A percentile compares a stretch with the other conserved stretches of the same genome.
phyloP scores from a whole-genome alignment of 768 basidiomycete species.

The Suillus occidentalis region DNA sequence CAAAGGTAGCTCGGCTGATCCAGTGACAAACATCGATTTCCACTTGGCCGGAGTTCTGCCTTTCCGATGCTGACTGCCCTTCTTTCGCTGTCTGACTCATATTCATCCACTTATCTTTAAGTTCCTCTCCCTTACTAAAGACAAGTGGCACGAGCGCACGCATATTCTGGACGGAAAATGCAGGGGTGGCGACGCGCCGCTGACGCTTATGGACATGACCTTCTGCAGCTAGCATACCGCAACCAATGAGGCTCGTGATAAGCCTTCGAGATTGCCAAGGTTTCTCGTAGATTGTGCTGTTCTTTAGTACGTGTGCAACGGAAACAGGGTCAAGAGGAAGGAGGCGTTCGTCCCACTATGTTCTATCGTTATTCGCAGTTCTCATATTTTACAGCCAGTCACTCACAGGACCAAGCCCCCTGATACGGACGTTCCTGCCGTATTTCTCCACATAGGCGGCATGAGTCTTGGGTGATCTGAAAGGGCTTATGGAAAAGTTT shows the following conservation, averaged over 20 bases:
- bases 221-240: conserved; percentile 80
- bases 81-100: conserved; percentile 39
- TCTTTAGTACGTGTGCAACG: conserved; percentile 70
- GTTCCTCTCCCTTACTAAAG: conserved; percentile 63
- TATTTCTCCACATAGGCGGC: conserved; percentile 55
- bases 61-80: not conserved
- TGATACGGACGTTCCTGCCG: conserved; percentile 69
- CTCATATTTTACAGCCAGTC: not conserved
- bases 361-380: not conserved
- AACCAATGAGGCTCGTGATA: conserved; percentile 78
- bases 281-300: conserved; percentile 76
- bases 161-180: conserved; percentile 79
- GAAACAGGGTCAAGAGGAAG: conserved; percentile 80
- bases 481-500: conserved; percentile 41
- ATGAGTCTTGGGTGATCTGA: conserved; percentile 52
- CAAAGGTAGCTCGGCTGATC: conserved; percentile 83
- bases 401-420: conserved; percentile 69
- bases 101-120: conserved; percentile 60
- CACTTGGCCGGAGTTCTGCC: conserved; percentile 29
- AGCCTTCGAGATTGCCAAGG: conserved; percentile 76
- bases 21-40: conserved; percentile 77
- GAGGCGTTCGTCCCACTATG: conserved; percentile 76
- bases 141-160: conserved; percentile 70
- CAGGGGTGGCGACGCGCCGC: conserved; percentile 71
- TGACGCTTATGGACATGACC: conserved; percentile 79